These are phyloP conservation scores for Epichloe brachyelytri DNA, from an alignment of 2,329 filamentous ascomycete genomes.

Conservation along the genomic window DNA sequence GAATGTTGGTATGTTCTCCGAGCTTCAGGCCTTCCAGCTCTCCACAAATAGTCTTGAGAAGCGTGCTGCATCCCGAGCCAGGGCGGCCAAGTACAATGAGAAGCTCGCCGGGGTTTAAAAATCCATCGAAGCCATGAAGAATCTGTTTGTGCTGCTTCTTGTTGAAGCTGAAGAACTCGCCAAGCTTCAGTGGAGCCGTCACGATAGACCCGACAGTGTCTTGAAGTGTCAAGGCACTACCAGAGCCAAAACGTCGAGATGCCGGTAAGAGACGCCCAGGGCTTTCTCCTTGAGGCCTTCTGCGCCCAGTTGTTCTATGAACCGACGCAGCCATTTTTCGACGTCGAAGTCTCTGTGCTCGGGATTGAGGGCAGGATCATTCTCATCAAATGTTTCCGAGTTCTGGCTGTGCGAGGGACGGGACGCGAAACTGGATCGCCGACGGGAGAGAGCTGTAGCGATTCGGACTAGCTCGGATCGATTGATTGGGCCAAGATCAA, in stretches of 20 bases:
- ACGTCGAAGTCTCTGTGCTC: conserved; percentile 26
- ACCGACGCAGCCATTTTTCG: conserved; percentile 26
- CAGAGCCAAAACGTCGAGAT: conserved; percentile 54
- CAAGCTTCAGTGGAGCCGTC: conserved; percentile 41
- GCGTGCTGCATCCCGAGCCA: conserved; percentile 49
- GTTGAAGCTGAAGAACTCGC: conserved; percentile 38
- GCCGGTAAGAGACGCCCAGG: conserved; percentile 50
- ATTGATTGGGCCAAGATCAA: conserved; percentile 8
- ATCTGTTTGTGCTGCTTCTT: conserved; percentile 43
- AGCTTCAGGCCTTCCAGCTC: conserved; percentile 45
- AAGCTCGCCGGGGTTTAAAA: conserved; percentile 52
- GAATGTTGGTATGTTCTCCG: conserved; percentile 35
- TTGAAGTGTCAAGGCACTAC: conserved; percentile 54
- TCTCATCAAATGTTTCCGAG: conserved; percentile 12
- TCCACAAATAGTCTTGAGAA: conserved; percentile 49
- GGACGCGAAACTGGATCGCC: conserved; percentile 15
- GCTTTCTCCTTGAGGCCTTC: conserved; percentile 40
- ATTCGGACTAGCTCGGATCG: conserved; percentile 25
- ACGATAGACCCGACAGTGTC: conserved; percentile 50
- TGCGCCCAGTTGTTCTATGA: conserved; percentile 32
- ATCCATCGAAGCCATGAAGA: conserved; percentile 49
- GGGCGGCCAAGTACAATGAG: conserved; percentile 56
- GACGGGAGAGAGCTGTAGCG: conserved; percentile 26
- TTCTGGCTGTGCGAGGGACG: conserved; percentile 7
- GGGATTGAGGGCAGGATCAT: conserved; percentile 25